phyloP scores from a whole-genome alignment of 140 eudicot species.

The Flaveria floridana region DNA sequence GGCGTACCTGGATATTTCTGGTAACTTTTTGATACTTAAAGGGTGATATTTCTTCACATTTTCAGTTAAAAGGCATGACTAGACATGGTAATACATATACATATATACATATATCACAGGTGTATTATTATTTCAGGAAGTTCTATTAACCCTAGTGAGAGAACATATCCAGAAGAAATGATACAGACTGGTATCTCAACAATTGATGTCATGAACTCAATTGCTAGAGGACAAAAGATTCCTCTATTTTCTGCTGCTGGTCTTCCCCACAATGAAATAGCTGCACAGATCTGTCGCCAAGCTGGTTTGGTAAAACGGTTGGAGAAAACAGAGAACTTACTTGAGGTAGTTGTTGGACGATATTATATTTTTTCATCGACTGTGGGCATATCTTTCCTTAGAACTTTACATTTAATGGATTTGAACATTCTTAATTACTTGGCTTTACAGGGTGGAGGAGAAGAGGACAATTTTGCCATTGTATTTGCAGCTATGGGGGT shows the following conservation, averaged over 20 bases:
- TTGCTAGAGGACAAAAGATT: slow-evolving; percentile 96
- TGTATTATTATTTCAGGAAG: slow-evolving; percentile 56
- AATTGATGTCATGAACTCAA: slow-evolving; percentile 92
- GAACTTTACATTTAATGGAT: slow-evolving; percentile 37
- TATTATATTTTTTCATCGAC: neutral
- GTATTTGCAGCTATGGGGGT: slow-evolving; percentile 99
- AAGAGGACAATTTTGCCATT: slow-evolving; percentile 95
- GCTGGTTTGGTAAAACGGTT: slow-evolving; percentile 93
- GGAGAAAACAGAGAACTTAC: slow-evolving; percentile 73
- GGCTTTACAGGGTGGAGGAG: slow-evolving; percentile 53
- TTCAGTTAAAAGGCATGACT: neutral
- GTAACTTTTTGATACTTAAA: slow-evolving; percentile 19
- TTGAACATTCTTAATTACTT: slow-evolving; percentile 31
- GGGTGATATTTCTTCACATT: neutral
- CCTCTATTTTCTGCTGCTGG: slow-evolving; percentile 98
- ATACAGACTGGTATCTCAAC: slow-evolving; percentile 92
- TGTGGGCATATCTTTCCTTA: neutral
- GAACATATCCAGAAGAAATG: slow-evolving; percentile 97
- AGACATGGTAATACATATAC: neutral
- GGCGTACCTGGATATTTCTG: slow-evolving; percentile 88
- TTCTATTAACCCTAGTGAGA: slow-evolving; percentile 95
- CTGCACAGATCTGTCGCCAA: slow-evolving; percentile 95
- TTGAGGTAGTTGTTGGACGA: slow-evolving; percentile 53
- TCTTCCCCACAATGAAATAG: slow-evolving; percentile 98
- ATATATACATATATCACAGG: neutral